Base-by-base conservation (phyloP, 2,329 filamentous ascomycete genomes). In the Neophaeococcomyces mojaviensis region DNA sequence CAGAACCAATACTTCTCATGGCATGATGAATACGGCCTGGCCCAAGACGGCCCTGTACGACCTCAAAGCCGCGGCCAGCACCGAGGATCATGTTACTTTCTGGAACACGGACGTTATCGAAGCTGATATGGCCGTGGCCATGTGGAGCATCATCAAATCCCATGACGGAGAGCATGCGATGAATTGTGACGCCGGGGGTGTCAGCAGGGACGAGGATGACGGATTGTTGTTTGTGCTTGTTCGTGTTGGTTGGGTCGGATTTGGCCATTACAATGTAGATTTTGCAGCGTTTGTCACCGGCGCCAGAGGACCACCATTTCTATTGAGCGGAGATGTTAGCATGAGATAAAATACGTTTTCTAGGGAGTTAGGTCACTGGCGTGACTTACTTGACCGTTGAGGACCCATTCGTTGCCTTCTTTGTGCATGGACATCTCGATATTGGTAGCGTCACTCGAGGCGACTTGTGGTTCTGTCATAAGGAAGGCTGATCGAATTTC, bases 271-370 rank as follows among this genome's bases (percentile, higher is more conserved):
- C 88, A 51, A 98, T 82, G 71, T 96, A 97, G 64, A 98, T 74
- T 66, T 85, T 77, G 75, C 92, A 98, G 58, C 90, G 79, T 48
- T 84, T 85, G 69, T 98, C 92, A 48, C 92, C 92, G 15, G 89
- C 88, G 55, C 92, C 92, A 53, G 87, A 94, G 22, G 88, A 94
- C 92, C 92, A 98, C 92, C 92, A 98, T 87, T 98, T 98, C 79
- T 81, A 28, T 6, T 10, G 24, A 28, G 24, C 24, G 78, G 42
- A 28, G 13, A 20, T 35, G 35, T 36, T 43, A 46, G 30, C 9
- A 1, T 18, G 6, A 12, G 8, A 13, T 16, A 36, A 18, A 22
- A 47, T 35, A 22, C 9, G 3, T 3, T 9, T 8, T 41, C 9
- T 16, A n/a, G n/a, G n/a, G n/a, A n/a, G n/a, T n/a, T n/a, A n/a